Base-by-base conservation (phyloP, 495 filamentous ascomycete species). In the Penicillium pulvis region DNA sequence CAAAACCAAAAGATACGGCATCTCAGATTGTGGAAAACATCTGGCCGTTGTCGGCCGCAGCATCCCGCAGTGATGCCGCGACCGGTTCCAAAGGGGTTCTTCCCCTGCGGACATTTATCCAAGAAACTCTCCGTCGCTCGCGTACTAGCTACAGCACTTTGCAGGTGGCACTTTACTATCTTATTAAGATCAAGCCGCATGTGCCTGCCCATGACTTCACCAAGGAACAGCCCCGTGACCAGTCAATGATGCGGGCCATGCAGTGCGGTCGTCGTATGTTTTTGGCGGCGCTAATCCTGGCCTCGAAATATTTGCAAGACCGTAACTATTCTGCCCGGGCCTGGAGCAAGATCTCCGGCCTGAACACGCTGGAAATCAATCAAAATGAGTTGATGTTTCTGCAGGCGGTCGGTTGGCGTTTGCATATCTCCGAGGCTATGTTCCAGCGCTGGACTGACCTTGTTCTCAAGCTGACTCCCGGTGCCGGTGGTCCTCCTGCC, bases 181-280 rank as follows among this genome's bases (percentile, higher is more conserved):
- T 98, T 66, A 87, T 98, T 71, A 83, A 97, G 59, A 91, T 98
- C 69, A 93, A 93, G 75, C 85, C 90, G 5, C 91, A 94, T 71
- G 87, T 98, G 51, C 94, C 94, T 6, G 85, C 80, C 12, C 82
- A 84, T 64, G 86, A 90, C 65, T 92, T 96, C 69, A 94, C 91
- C 35, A 89, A 89, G 83, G 91, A 97, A 78, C 91, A 95, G 69
- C 78, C 85, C 46, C 84, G 89, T 60, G 88, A 95, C 70, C 83
- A 83, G 53, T 84, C 88, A 50, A 78, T 84, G 20, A 84, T 78
- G 65, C 90, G 92, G 56, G 90, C 92, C 39, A 87, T 98, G 70
- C 93, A 96, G 75, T 98, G 94, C 79, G 94, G 94, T 52, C 90
- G 94, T 56, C 89, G 94, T 44, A 98, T 98, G 92, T 98, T 98